Evolutionary conservation across 305 asterid species (phyloP), one percentile per base, ranked within the genome.

Genomic region (Solanum hybrid): DNA sequence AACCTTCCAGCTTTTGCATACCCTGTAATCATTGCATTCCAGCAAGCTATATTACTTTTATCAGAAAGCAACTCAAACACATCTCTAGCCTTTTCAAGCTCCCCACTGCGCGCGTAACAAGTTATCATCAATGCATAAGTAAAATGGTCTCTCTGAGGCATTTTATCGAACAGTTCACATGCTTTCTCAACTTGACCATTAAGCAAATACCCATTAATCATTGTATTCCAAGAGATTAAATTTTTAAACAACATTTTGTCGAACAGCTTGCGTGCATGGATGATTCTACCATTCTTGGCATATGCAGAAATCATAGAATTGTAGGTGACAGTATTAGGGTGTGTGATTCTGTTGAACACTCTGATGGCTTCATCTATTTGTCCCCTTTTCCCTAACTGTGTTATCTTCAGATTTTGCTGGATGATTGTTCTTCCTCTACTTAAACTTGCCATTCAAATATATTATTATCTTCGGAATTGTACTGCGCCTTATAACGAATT

Each of bases 261-360:
- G 69, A 91, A 92, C 17, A 92, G 34, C 12, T n/a, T 45, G 71
- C 94, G 90, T 42, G 93, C 93, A 40, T 92, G 91, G 1, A 24
- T 14, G 22, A 90, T 72, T 88, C 91, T 91, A 56, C 91, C 92
- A 66, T 90, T 92, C 72, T 91, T 92, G 14, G 94, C 89, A 31
- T 89, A 90, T 11, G 90, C 93, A 87, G 94, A 92, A 64, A 91
- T 92, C 94, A 92, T 92, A 34, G 93, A 91, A 80, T 92, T 92
- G 89, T 87, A 91, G 38, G 94, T 90, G 86, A 90, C 89, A 26
- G 90, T 88, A 89, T 92, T 92, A 34, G 92, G 94, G 26, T 42
- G 90, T 3, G 88, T 51, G 19, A 92, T 91, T 42, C 89, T 31
- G 88, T 90, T 85, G 89, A 91, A 92, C n/a, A 88, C 12, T 88